These are phyloP conservation scores for Sphaerosporella brunnea DNA, from an alignment of 495 filamentous ascomycete species.

Conservation along the genomic window DNA sequence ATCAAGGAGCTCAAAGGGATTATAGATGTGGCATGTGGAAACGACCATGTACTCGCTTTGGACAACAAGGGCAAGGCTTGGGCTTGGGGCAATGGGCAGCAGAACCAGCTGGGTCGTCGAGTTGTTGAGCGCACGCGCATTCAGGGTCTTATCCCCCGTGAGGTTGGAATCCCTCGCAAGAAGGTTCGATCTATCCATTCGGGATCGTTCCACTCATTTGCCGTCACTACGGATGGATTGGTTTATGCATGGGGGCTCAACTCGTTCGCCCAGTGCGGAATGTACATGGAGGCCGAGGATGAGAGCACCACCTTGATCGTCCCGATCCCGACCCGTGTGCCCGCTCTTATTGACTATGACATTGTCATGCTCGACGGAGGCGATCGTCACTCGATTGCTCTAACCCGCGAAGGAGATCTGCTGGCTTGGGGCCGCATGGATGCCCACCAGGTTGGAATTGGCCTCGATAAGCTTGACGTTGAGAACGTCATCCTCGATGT, in stretches of 20 bases:
- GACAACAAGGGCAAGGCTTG: slow-evolving; percentile 46
- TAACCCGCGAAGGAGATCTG: slow-evolving; percentile 42
- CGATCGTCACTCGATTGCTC: slow-evolving; percentile 47
- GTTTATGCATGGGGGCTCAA: slow-evolving; percentile 80
- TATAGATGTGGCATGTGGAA: slow-evolving; percentile 40
- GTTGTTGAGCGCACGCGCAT: slow-evolving; percentile 42
- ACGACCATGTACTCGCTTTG: slow-evolving; percentile 55
- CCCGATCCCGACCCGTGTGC: slow-evolving; percentile 40
- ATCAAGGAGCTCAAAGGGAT: slow-evolving; percentile 44
- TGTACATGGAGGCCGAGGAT: slow-evolving; percentile 49
- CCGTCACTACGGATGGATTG: slow-evolving; percentile 49
- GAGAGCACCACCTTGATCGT: slow-evolving; percentile 36
- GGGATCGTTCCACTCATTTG: slow-evolving; percentile 60
- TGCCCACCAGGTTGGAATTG: slow-evolving; percentile 43
- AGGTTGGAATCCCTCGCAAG: slow-evolving; percentile 47
- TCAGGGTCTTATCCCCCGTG: slow-evolving; percentile 46
- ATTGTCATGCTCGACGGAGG: slow-evolving; percentile 46
- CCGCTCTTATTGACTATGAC: slow-evolving; percentile 37
- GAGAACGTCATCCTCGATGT: slow-evolving; percentile 42
- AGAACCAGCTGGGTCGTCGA: slow-evolving; percentile 56
- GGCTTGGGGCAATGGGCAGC: slow-evolving; percentile 57
- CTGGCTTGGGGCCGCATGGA: slow-evolving; percentile 56
- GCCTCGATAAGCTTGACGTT: slow-evolving; percentile 31
- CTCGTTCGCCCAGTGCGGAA: slow-evolving; percentile 65
- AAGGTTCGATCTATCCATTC: slow-evolving; percentile 39